phyloP scores from a whole-genome alignment of 2,329 filamentous ascomycete genomes.

The Fusarium abutilonis region DNA sequence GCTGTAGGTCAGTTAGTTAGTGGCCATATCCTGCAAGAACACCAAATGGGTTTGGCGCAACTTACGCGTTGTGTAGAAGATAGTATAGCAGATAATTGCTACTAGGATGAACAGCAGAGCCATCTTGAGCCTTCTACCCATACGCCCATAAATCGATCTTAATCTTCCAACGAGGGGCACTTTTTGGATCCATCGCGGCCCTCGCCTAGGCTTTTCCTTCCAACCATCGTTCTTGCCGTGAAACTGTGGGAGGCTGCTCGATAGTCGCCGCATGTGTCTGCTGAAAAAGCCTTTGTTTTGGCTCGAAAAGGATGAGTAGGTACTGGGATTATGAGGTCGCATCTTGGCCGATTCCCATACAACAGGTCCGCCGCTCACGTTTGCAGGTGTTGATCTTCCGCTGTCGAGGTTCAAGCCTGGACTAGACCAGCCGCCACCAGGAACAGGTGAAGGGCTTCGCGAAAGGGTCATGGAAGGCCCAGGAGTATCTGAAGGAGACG shows the following conservation, averaged over 20 bases:
- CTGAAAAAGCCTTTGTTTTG: conserved; percentile 88
- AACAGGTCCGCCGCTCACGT: conserved; percentile 66
- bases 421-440: conserved; percentile 88
- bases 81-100: conserved; percentile 75
- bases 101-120: conserved; percentile 68
- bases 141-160: conserved; percentile 57
- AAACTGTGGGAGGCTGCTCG: conserved; percentile 80
- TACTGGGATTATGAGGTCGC: conserved; percentile 76
- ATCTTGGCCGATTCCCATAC: conserved; percentile 87
- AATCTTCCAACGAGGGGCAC: conserved; percentile 60
- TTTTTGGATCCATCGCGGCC: conserved; percentile 62
- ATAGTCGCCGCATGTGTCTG: conserved; percentile 83
- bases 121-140: conserved; percentile 73
- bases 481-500: conserved; percentile 59
- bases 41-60: conserved; percentile 38
- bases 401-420: conserved; percentile 79
- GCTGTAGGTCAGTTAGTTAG: conserved; percentile 19
- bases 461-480: conserved; percentile 80
- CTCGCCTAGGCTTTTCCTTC: conserved; percentile 78
- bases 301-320: conserved; percentile 81
- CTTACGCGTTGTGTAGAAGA: conserved; percentile 79
- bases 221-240: conserved; percentile 70
- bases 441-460: conserved; percentile 85
- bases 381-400: conserved; percentile 73
- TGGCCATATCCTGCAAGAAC: background rate